Base-by-base conservation (phyloP, 768 basidiomycete species). In the Collybia nuda region DNA sequence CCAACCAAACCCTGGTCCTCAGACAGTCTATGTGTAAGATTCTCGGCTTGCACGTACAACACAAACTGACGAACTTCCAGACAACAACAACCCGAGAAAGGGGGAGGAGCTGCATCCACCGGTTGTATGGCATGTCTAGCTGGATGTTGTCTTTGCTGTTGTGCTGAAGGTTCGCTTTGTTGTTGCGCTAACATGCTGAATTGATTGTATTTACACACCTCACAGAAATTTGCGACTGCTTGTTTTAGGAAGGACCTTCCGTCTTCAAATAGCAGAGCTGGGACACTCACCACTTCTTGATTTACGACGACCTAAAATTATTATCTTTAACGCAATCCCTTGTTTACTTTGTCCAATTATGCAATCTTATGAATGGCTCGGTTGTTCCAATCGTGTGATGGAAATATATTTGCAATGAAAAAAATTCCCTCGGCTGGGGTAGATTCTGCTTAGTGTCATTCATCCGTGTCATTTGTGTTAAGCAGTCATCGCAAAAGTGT, bases 1-100 rank as follows among this genome's bases (percentile, higher is more conserved):
- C 56, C 75, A 72, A 40, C 68, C 73, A 8, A 72, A 78, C 47
- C 74, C 72, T 12, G 62, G 54, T n/a, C 90, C 90, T 15, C 89
- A 92, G 64, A 84, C 86, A 0, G 84, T 92, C 46, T 88, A 89
- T 62, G 86, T 90, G 89, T 90, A 62, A 56, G 88, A 77, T 29
- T 26, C 39, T 43, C 32, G 37, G 38, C 18, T 43, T 15, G 2
- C 38, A 12, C 9, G 23, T 48, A 22, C 21, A 7, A 38, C 15
- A 19, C 18, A n/a, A 5, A 35, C 32, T 39, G 18, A 51, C 24
- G 29, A 38, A 23, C n/a, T 29, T 23, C 17, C 40, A 74, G 70
- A n/a, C 78, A 81, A 72, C 83, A 85, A 62, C 69, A 74, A 62
- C 63, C 78, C 66, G 65, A 80, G 52, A 81, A 81, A 56, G 70